Base-by-base conservation (phyloP, 1,284 basidiomycete species). In the Cutaneotrichosporon spelunceum region DNA sequence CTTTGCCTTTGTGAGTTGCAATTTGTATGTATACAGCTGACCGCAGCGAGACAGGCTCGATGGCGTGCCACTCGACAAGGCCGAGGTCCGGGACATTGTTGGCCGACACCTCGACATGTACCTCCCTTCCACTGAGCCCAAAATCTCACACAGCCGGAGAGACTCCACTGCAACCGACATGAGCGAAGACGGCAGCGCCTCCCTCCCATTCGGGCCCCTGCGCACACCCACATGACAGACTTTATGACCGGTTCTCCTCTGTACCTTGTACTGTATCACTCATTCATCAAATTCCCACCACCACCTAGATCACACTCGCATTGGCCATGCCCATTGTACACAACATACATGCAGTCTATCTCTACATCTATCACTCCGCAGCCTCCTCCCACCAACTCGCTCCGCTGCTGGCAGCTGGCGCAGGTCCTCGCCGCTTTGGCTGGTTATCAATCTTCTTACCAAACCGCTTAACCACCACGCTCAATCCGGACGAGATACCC, bases 401-500 rank as follows among this genome's bases (percentile, higher is more conserved):
- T 5, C 56, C 55, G 10, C 27, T 16, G 13, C 53, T 6, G 30
- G 59, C 52, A 24, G 63, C 36, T n/a, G 21, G 36, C n/a, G 19
- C 53, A 5, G 26, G 61, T 49, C 33, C 56, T 56, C 30, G 63
- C 33, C 19, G 61, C 57, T 14, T 59, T 56, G 4, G 61, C 33
- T 66, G 60, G 55, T 4, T 29, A 19, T 71, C 67, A 16, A 72
- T 66, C 50, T 71, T 68, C 61, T 72, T 68, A n/a, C 71, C 72
- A 33, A 66, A 72, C n/a, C 71, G 61, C 50, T 67, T 68, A 16
- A 86, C 79, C 49, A 89, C 76, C 0, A 85, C 86, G n/a, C 86
- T 86, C 57, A 90, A 72, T 1, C 89, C 89, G 0, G 86, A 88
- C 64, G 87, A 88, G 23, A 90, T 80, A 10, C 88, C 86, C 67